Conservation (phyloP, 371 early-diverging fungal species). For the Mucor plumbeus region DNA sequence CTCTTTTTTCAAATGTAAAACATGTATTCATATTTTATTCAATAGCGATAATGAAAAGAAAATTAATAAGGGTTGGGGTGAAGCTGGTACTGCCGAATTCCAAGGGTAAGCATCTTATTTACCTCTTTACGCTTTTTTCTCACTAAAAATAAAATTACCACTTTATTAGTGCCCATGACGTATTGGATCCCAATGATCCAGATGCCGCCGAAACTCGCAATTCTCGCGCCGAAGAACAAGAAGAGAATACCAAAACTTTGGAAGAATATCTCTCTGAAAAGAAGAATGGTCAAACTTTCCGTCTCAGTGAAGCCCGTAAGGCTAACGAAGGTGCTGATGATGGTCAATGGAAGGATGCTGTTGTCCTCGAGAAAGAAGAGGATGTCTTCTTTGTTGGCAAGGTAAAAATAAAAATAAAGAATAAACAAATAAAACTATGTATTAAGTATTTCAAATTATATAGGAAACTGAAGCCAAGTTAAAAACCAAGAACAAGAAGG, state of each 20-base stretch:
- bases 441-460: neutral
- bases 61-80: conserved; percentile 80
- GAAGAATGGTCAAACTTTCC: conserved; percentile 28
- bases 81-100: conserved; percentile 42
- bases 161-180: conserved; percentile 39
- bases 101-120: conserved; percentile 36
- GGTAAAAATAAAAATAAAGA: conserved; percentile 59
- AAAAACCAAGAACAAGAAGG: conserved; percentile 44
- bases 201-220: conserved; percentile 44
- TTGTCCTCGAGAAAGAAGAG: conserved; percentile 68
- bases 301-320: conserved; percentile 51
- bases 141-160: conserved; percentile 5
- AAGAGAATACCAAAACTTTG: conserved; percentile 75
- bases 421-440: neutral
- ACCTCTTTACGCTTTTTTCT: neutral
- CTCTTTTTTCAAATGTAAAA: neutral
- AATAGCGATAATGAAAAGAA: conserved; percentile 80
- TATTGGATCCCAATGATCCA: conserved; percentile 42
- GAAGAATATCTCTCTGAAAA: conserved; percentile 75
- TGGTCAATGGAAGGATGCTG: conserved; percentile 76
- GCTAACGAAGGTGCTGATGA: conserved; percentile 83
- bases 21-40: neutral
- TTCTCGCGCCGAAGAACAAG: conserved; percentile 57
- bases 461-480: conserved; percentile 29
- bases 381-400: conserved; percentile 68